Evolutionary conservation across 495 filamentous ascomycete genomes (phyloP), one percentile per base, ranked within the genome.

Genomic region (Daldinia concentrica): DNA sequence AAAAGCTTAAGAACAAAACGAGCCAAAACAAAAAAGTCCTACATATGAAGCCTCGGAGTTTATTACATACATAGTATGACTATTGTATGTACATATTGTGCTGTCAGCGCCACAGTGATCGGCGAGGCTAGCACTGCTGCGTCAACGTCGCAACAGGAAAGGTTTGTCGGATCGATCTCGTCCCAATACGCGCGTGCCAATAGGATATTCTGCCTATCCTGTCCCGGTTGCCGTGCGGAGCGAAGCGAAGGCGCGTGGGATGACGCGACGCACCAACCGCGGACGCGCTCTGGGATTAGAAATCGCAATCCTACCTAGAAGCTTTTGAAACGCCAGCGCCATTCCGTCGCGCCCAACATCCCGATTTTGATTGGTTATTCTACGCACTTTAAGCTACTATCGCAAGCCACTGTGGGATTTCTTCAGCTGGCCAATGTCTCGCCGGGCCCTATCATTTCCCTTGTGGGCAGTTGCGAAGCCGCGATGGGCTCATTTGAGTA

Each of bases 371-470:
- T 73, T 73, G 62, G 71, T 29, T 15, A 6, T 58, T n/a, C 62
- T 69, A 68, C 71, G 66, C 36, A 55, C 27, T 56, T 24, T n/a
- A n/a, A 60, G 52, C 45, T 63, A 59, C 45, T 63, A 59, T 52
- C 30, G 54, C 59, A 52, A 52, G 64, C 54, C 41, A 39, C 41
- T 36, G 61, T 50, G 56, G 66, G 58, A 61, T 69, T 29, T 73
- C 65, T 73, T 66, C 71, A 73, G 71, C 66, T 37, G 36, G 66
- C 66, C 62, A 62, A 56, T 69, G 60, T 62, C 62, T 66, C 55
- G 41, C 17, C 15, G 48, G 14, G 12, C 51, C 45, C 45, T 52
- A 69, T 69, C 66, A 55, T 66, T 73, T 62, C 65, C 66, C 27
- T 64, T 66, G 52, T 62, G 62, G 66, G 62, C 66, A 69, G 66